phyloP scores from a whole-genome alignment of 495 filamentous ascomycete species.

The Xylaria intraflava region DNA sequence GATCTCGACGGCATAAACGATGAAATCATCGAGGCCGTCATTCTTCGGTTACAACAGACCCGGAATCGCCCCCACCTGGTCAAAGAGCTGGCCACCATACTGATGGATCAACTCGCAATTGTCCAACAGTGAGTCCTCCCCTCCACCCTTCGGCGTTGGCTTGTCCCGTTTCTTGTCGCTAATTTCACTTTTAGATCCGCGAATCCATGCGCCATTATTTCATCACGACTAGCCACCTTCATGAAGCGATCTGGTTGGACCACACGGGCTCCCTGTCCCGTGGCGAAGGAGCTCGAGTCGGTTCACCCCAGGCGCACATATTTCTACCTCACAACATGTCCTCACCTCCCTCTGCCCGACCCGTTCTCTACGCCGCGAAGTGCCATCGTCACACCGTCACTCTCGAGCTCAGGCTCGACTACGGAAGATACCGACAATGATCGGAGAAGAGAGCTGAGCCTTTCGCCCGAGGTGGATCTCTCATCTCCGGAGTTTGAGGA shows the following conservation, averaged over 20 bases:
- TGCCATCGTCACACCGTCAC: slow-evolving; percentile 73
- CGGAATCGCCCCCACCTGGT: slow-evolving; percentile 90
- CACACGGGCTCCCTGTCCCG: slow-evolving; percentile 70
- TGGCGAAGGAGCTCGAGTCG: slow-evolving; percentile 86
- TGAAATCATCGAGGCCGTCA: slow-evolving; percentile 88
- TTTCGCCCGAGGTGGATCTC: slow-evolving; percentile 88
- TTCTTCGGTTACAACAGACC: slow-evolving; percentile 84
- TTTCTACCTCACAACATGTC: slow-evolving; percentile 83
- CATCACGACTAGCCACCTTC: slow-evolving; percentile 82
- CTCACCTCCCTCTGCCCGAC: slow-evolving; percentile 77
- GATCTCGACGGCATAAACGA: slow-evolving; percentile 87
- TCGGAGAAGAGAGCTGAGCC: slow-evolving; percentile 68
- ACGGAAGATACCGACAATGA: slow-evolving; percentile 66
- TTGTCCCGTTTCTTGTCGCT: slow-evolving; percentile 9
- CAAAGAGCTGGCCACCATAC: slow-evolving; percentile 82
- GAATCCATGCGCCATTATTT: slow-evolving; percentile 90
- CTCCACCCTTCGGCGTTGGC: neutral
- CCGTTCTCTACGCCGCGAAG: slow-evolving; percentile 48
- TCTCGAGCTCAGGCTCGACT: slow-evolving; percentile 63
- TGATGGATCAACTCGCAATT: slow-evolving; percentile 67
- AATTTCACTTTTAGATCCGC: slow-evolving; percentile 61
- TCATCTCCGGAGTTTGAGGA: slow-evolving; percentile 83
- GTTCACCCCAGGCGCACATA: slow-evolving; percentile 93
- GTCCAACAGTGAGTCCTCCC: slow-evolving; percentile 74
- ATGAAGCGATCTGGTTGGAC: slow-evolving; percentile 80